Base-by-base conservation (phyloP, 306 rosid species). In the Dalbergia oliveri region DNA sequence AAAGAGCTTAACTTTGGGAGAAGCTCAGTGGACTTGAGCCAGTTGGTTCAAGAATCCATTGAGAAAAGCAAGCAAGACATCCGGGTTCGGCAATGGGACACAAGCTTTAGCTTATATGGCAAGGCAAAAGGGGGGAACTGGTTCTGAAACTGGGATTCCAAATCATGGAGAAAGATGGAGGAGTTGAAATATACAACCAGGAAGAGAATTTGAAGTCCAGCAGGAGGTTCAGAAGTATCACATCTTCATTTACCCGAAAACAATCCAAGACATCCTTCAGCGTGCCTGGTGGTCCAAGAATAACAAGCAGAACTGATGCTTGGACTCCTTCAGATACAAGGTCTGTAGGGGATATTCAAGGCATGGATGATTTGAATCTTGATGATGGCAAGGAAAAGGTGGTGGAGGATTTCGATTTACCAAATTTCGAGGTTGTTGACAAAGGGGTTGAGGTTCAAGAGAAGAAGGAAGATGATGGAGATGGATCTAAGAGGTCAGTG, bases 91-190 rank as follows among this genome's bases (percentile, higher is more conserved):
- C 94, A 89, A 60, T 95, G 98, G 99, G 97, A 95, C 50, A 78
- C 58, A 3, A 88, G 89, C 57, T 94, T 93, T 77, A 76, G 77
- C 35, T 88, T 94, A 31, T 87, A 79, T 39, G 99, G 99, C 6
- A 94, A 93, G 86, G 99, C 99, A 0, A 89, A 81, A 75, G 97
- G 91, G 99, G 97, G 58, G 94, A 92, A 62, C 77, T 94, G 9
- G 88, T 89, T 8, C 69, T 94, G 79, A 94, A 94, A 81, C 80
- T 94, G 10, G 95, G 97, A 9, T 91, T 94, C 66, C 99, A 94
- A 87, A 84, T 95, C 65, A 90, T 95, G 93, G 99, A 91, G 87
- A 94, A 92, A 69, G 95, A 81, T 61, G 97, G 96, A 34, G 96
- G 92, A 53, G 62, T 90, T 77, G 93, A 86, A 54, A 89, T 93